A percentile compares a stretch with the other conserved stretches of the same genome.
phyloP scores from a whole-genome alignment of 495 filamentous ascomycete species.

The Hyaloscypha variabilis region DNA sequence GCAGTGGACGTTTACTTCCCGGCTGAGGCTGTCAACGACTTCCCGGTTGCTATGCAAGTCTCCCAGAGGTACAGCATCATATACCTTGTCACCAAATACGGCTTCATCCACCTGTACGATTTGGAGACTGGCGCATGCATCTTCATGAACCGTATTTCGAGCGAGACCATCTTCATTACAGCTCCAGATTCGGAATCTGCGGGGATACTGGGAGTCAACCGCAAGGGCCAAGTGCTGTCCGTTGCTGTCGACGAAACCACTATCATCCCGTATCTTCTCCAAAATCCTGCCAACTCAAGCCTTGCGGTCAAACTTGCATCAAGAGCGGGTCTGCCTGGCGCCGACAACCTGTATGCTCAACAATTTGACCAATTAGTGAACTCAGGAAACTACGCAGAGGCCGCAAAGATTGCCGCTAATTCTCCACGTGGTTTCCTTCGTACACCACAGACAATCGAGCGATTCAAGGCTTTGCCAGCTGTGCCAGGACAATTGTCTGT shows the following conservation, averaged over 20 bases:
- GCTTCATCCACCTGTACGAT: constrained; percentile 98
- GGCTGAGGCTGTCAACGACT: constrained; percentile 90
- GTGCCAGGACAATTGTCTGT: constrained; percentile 79
- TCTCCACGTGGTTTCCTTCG: constrained; percentile 95
- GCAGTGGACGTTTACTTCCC: constrained; percentile 98
- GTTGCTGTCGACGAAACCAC: constrained; percentile 90
- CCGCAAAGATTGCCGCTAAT: constrained; percentile 94
- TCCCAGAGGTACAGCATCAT: constrained; percentile 94
- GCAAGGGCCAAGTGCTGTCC: constrained; percentile 93
- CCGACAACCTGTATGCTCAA: constrained; percentile 90
- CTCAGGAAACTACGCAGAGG: constrained; percentile 77
- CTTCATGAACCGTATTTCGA: constrained; percentile 99
- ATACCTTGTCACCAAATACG: constrained; percentile 97
- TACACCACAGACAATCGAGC: constrained; percentile 89
- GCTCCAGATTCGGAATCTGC: constrained; percentile 79
- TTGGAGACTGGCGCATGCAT: constrained; percentile 96
- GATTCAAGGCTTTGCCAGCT: constrained; percentile 83
- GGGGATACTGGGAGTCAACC: constrained; percentile 78
- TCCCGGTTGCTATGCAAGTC: constrained; percentile 97
- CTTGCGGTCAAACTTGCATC: constrained; percentile 96
- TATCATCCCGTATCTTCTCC: constrained; percentile 89
- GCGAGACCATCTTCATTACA: constrained; percentile 97
- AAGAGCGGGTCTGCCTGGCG: constrained; percentile 88
- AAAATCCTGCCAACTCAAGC: constrained; percentile 89
- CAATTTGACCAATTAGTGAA: constrained; percentile 86